Conservation (phyloP, 1,284 basidiomycete genomes). For the Ustilago trichophora region DNA sequence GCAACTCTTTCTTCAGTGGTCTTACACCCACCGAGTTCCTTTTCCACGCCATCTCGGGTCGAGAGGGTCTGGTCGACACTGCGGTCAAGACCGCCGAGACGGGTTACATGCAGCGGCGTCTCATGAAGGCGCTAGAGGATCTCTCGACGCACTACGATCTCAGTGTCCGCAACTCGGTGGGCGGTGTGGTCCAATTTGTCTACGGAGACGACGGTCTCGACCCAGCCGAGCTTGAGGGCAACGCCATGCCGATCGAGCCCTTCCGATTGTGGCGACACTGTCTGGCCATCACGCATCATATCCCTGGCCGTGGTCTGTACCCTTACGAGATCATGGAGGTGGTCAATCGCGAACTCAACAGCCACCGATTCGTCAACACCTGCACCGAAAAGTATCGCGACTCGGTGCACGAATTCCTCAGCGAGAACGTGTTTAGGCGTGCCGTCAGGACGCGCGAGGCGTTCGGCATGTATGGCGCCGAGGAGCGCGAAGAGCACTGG, state of each 20-base stretch:
- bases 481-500: constrained; percentile 80
- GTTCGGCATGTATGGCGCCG: constrained; percentile 85
- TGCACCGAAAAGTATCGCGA: constrained; percentile 78
- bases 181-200: constrained; percentile 96
- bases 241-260: constrained; percentile 78
- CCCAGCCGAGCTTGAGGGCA: constrained; percentile 93
- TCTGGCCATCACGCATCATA: constrained; percentile 71
- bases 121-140: constrained; percentile 99
- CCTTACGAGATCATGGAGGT: constrained; percentile 88
- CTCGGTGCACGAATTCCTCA: constrained; percentile 79
- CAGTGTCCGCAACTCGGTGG: constrained; percentile 93
- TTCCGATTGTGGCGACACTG: constrained; percentile 86
- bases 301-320: constrained; percentile 73
- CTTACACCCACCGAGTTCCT: constrained; percentile 95
- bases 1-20: constrained; percentile 93
- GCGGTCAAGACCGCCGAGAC: constrained; percentile 99
- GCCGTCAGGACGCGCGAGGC: constrained; percentile 77
- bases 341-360: constrained; percentile 74
- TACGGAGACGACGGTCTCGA: constrained; percentile 98
- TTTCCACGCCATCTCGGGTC: constrained; percentile 98
- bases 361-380: constrained; percentile 71
- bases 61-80: constrained; percentile 98
- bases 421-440: constrained; percentile 75
- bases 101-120: constrained; percentile 96
- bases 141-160: constrained; percentile 95